Base-by-base conservation (phyloP, 495 filamentous ascomycete species). In the Cetradonia linearis region DNA sequence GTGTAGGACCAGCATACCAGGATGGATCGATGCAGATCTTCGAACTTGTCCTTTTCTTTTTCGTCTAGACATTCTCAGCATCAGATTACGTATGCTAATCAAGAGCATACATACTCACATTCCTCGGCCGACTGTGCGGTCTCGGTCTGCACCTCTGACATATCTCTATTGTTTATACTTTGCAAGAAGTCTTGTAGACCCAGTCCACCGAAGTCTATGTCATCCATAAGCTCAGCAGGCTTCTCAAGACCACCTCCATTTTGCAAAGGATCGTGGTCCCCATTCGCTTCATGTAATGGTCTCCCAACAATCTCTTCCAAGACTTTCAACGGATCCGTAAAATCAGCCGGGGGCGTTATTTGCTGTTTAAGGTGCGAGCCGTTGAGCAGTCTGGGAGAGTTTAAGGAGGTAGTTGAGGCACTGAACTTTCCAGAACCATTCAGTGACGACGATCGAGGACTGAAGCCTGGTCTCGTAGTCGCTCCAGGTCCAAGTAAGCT, bases 11-110 rank as follows among this genome's bases (percentile, higher is more conserved):
- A 49, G 47, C 55, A 31, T 61, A 78, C 76, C 36, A 77, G 72
- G 63, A 98, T 96, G 9, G 91, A 91, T 56, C 81, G 82, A 70
- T 97, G 93, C 36, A 98, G 77, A 50, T 95, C 91, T 70, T 96
- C 84, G 65, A 95, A 96, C 65, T 87, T 94, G 63, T 87, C 80
- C 66, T 88, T 87, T 56, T 96, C 90, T 68, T 80, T 78, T 68
- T 95, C 88, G 71, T 88, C 87, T 91, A 36, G 16, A 34, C 57
- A 38, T 5, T 16, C 33, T 56, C 48, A 60, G 61, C 56, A 47
- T 48, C 25, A 27, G 42, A 25, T 42, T 1, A 54, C 20, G 46
- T 47, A 20, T 31, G 9, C 37, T 27, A 56, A 49, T 53, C 25
- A 68, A 66, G 64, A 40, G 67, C 59, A 56, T 66, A 63, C 60